phyloP scores from a whole-genome alignment of 2,329 filamentous ascomycete species.

The Phaeosphaeria sp. region DNA sequence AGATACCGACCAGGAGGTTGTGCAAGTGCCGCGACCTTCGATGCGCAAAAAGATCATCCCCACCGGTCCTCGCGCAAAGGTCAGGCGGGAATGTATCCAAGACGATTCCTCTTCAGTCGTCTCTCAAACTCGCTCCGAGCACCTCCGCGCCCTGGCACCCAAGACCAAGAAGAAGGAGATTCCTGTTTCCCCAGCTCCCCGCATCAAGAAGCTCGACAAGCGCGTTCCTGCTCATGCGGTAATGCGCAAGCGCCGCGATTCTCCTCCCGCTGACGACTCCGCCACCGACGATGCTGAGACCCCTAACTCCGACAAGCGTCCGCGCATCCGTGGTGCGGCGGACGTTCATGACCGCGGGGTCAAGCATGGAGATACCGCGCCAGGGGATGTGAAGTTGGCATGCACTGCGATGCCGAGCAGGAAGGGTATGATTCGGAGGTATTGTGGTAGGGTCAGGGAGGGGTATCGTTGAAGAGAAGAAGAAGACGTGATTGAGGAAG shows the following conservation, averaged over 20 bases:
- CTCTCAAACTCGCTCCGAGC: too few relatives aligned
- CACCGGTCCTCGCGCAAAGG: background rate
- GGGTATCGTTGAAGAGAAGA: background rate
- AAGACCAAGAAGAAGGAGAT: too few relatives aligned
- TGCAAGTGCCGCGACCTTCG: background rate
- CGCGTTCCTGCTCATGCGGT: too few relatives aligned
- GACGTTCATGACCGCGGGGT: background rate
- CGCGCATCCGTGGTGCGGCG: too few relatives aligned
- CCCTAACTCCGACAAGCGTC: background rate
- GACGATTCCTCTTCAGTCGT: too few relatives aligned
- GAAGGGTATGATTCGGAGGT: background rate
- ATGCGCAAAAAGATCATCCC: background rate
- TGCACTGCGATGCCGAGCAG: background rate
- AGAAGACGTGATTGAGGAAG: background rate
- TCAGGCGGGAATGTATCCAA: too few relatives aligned
- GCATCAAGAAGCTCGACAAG: too few relatives aligned
- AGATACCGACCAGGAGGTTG: background rate
- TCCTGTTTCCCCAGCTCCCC: too few relatives aligned
- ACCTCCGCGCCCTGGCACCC: too few relatives aligned
- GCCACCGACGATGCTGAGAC: too few relatives aligned
- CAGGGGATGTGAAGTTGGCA: background rate
- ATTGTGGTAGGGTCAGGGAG: background rate
- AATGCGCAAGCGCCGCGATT: too few relatives aligned
- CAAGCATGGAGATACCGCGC: background rate
- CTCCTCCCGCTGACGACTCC: too few relatives aligned